These are phyloP conservation scores for Sanghuangporus baumii DNA, from an alignment of 1,284 basidiomycete species.

Conservation along the genomic window DNA sequence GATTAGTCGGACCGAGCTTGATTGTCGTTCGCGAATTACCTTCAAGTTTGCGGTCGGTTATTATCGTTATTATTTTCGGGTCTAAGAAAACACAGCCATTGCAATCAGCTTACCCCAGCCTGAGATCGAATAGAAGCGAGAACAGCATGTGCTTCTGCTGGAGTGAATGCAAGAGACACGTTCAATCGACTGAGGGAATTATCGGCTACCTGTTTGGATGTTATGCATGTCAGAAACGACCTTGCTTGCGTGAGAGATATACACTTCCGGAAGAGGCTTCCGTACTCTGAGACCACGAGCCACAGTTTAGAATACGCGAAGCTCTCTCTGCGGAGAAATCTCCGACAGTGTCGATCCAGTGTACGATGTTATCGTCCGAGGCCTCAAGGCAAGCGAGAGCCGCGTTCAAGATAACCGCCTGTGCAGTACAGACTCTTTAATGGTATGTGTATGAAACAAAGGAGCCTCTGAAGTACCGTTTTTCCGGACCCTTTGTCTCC, in stretches of 20 bases:
- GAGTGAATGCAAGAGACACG: slow-evolving; percentile 53
- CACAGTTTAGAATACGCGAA: slow-evolving; percentile 15
- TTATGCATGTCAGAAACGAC: background rate
- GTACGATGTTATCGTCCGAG: slow-evolving; percentile 32
- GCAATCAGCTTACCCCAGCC: slow-evolving; percentile 26
- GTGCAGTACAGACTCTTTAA: background rate
- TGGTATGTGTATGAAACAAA: slow-evolving; percentile 4
- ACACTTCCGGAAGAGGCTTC: slow-evolving; percentile 24
- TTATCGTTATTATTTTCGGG: too few relatives aligned
- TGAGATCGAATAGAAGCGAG: slow-evolving; percentile 38
- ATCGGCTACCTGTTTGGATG: background rate
- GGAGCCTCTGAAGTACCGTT: slow-evolving; percentile 38
- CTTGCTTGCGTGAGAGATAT: background rate
- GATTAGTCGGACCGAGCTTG: slow-evolving; percentile 36
- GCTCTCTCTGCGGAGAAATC: slow-evolving; percentile 55
- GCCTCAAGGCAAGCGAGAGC: slow-evolving; percentile 44
- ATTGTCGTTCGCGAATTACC: slow-evolving; percentile 6
- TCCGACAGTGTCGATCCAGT: slow-evolving; percentile 70
- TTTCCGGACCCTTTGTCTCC: slow-evolving; percentile 59
- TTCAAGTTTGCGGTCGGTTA: background rate
- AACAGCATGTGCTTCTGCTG: slow-evolving; percentile 44
- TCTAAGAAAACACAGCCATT: background rate
- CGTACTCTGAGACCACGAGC: slow-evolving; percentile 26
- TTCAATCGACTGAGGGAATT: slow-evolving; percentile 34
- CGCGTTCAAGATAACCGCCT: slow-evolving; percentile 57